Conservation (phyloP, 192 early-diverging fungal genomes). For the Gonapodya sp. region DNA sequence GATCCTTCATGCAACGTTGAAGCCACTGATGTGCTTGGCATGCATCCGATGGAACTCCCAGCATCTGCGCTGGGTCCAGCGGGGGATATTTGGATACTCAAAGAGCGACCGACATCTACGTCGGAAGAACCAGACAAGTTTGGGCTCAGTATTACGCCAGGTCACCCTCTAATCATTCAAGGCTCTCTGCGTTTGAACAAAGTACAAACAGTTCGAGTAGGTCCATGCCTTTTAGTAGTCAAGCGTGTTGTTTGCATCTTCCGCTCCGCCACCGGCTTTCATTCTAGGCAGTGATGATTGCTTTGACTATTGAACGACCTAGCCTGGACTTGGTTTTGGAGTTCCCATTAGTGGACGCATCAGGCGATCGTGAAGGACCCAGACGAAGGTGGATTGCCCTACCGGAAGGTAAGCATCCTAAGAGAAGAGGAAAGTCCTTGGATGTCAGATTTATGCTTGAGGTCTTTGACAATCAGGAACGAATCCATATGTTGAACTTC, state of each 20-base stretch:
- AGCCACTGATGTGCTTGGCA: neutral
- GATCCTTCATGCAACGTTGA: neutral
- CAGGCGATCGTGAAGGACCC: neutral
- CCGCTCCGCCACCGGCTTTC: too few species aligned
- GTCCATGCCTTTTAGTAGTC: too few species aligned
- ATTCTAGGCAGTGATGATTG: too few species aligned
- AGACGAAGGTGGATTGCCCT: neutral
- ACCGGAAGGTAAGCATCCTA: neutral
- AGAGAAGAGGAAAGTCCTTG: neutral
- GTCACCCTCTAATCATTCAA: neutral
- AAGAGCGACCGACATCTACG: too few species aligned
- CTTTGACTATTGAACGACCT: neutral
- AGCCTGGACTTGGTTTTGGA: neutral
- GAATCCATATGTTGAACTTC: neutral
- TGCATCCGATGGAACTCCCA: neutral
- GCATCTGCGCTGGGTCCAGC: neutral
- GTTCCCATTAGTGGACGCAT: neutral
- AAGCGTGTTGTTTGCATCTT: too few species aligned
- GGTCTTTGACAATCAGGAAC: neutral
- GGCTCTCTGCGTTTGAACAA: neutral
- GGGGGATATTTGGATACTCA: too few species aligned
- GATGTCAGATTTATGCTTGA: neutral
- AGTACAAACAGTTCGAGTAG: neutral
- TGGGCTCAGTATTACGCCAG: neutral
- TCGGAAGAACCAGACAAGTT: neutral